phyloP scores from a whole-genome alignment of 495 filamentous ascomycete species.

The Neurospora sp. region DNA sequence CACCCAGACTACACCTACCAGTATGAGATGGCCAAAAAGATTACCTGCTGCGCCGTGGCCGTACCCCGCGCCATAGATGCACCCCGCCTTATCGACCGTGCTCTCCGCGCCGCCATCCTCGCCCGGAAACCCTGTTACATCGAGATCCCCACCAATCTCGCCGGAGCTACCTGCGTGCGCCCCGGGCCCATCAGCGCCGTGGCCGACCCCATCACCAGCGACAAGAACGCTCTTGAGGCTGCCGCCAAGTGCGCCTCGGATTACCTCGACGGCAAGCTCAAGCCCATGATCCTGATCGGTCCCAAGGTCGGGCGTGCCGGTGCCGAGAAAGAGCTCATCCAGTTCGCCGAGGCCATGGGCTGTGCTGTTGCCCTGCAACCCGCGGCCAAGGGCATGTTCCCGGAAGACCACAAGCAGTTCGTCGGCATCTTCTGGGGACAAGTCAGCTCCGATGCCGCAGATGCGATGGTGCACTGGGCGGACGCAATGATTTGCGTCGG shows the following conservation, averaged over 20 bases:
- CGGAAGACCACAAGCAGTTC: conserved; percentile 14
- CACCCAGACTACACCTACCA: conserved; percentile 72
- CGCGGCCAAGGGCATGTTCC: conserved; percentile 20
- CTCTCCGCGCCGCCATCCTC: conserved; percentile 63
- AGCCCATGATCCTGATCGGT: conserved; percentile 15
- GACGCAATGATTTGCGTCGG: conserved; percentile 16
- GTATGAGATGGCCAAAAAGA: conserved; percentile 53
- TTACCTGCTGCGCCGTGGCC: conserved; percentile 49
- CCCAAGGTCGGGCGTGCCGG: conserved; percentile 13
- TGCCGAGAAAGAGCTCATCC: conserved; percentile 9
- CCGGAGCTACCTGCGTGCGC: conserved; percentile 29
- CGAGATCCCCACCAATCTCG: conserved; percentile 71
- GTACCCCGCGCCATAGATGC: conserved; percentile 59
- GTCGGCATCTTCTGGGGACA: conserved; percentile 19
- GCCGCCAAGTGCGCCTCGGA: conserved; percentile 8
- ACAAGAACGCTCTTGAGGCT: conserved; percentile 11
- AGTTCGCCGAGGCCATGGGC: conserved; percentile 15
- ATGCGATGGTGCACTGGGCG: conserved; percentile 17
- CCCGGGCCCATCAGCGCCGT: conserved; percentile 16
- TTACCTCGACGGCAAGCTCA: conserved; percentile 16
- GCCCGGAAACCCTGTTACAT: conserved; percentile 70
- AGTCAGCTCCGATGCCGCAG: conserved; percentile 15
- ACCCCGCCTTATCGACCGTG: conserved; percentile 63
- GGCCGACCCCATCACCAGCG: conserved; percentile 8
- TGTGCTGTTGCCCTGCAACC: conserved; percentile 18